phyloP scores from a whole-genome alignment of 306 rosid genomes.

The Datisca glomerata region DNA sequence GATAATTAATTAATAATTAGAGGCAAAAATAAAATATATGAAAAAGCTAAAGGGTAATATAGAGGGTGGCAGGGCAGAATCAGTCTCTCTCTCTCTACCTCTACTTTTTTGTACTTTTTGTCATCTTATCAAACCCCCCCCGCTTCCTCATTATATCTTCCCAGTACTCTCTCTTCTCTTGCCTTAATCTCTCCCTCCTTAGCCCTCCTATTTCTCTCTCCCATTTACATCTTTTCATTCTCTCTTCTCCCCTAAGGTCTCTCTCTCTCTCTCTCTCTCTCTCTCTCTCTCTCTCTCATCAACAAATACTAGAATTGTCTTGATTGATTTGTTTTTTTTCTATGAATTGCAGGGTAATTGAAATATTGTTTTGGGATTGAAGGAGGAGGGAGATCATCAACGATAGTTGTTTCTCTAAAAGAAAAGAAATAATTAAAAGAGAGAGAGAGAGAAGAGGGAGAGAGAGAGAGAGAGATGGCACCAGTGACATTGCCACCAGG shows the following conservation, averaged over 20 bases:
- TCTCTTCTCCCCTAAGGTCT: slow-evolving; percentile 24
- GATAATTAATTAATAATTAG: slow-evolving; percentile 23
- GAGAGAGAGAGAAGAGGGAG: too few species aligned
- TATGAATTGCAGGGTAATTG: not conserved
- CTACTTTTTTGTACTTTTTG: slow-evolving; percentile 35
- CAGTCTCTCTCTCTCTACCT: slow-evolving; percentile 8
- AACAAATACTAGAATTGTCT: not conserved
- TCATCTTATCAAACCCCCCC: slow-evolving; percentile 71
- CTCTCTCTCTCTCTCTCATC: slow-evolving; percentile 3
- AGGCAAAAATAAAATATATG: slow-evolving; percentile 32
- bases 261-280: slow-evolving; percentile 7
- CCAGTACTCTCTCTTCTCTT: slow-evolving; percentile 20
- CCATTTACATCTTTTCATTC: slow-evolving; percentile 14
- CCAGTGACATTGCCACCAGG: slow-evolving; percentile 93
- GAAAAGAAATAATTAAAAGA: too few species aligned
- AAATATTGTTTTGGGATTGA: slow-evolving; percentile 4
- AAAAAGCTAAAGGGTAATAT: slow-evolving; percentile 22
- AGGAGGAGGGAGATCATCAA: too few species aligned
- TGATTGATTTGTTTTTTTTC: not conserved
- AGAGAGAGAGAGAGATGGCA: too few species aligned
- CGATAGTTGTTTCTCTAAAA: too few species aligned
- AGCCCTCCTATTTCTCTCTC: not conserved
- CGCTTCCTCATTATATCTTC: slow-evolving; percentile 43
- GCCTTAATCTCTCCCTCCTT: slow-evolving; percentile 10
- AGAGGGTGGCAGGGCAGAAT: slow-evolving; percentile 16